Percentiles rank a stretch among this genome's conserved stretches.
phyloP scores from a whole-genome alignment of 2,329 filamentous ascomycete genomes.

The Monosporascus sp. region DNA sequence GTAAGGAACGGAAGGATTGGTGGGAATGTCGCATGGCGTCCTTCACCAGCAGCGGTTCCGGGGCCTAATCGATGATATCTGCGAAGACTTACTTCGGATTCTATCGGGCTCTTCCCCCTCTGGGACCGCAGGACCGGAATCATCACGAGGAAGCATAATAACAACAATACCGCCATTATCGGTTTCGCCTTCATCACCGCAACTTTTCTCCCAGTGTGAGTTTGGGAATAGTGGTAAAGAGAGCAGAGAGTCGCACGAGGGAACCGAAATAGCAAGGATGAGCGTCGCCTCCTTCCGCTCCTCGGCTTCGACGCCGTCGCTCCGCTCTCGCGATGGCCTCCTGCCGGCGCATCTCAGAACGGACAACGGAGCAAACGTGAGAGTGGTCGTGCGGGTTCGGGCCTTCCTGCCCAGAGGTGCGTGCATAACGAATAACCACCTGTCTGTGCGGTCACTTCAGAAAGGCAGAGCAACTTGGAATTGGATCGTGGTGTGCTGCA shows the following conservation, averaged over 20 bases:
- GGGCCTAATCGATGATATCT: not conserved
- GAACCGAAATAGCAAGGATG: not conserved
- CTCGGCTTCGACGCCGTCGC: slow-evolving; percentile 71
- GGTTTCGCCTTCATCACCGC: not conserved
- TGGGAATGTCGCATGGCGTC: not conserved
- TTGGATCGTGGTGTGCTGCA: slow-evolving; percentile 1
- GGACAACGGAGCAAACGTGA: slow-evolving; percentile 69
- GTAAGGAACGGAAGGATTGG: not conserved
- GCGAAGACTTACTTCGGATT: not conserved
- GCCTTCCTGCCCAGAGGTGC: slow-evolving; percentile 74
- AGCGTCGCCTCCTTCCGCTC: slow-evolving; percentile 39
- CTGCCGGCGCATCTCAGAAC: slow-evolving; percentile 50
- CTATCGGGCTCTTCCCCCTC: not conserved
- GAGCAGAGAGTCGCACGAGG: too few species aligned
- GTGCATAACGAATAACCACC: slow-evolving; percentile 9
- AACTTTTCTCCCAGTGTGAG: not conserved
- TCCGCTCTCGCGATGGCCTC: slow-evolving; percentile 68
- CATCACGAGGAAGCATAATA: not conserved
- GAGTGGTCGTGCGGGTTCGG: slow-evolving; percentile 75
- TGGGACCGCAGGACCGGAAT: too few species aligned
- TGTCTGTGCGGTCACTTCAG: too few species aligned
- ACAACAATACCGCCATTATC: not conserved
- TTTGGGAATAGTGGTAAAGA: too few species aligned
- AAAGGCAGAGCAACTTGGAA: not conserved
- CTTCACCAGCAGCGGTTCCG: slow-evolving; percentile 2